phyloP scores from a whole-genome alignment of 768 basidiomycete genomes.

The Piloderma croceum region DNA sequence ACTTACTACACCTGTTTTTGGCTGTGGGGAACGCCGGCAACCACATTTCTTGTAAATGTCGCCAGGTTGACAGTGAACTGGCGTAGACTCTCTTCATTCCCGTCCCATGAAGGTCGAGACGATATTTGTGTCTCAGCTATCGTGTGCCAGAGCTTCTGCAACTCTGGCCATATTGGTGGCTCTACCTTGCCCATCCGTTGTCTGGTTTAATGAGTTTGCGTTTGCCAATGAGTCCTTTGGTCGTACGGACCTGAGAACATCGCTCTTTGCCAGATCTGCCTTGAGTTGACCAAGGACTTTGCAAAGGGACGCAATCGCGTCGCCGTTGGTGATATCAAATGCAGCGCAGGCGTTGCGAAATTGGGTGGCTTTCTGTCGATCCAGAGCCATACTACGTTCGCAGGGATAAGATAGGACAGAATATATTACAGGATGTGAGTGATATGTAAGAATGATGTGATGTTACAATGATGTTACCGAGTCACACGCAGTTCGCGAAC shows the following conservation, averaged over 20 bases:
- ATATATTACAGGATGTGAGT: no score
- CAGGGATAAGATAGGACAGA: no score
- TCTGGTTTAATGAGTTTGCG: slow-evolving; percentile 19
- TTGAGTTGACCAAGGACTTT: slow-evolving; percentile 43
- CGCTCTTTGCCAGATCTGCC: slow-evolving; percentile 44
- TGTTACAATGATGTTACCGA: neutral
- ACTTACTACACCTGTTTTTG: slow-evolving; percentile 72
- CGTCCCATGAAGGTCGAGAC: no score
- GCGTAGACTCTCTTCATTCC: no score
- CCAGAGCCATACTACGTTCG: no score
- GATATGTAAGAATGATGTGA: no score
- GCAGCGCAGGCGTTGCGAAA: slow-evolving; percentile 41
- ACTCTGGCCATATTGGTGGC: slow-evolving; percentile 48
- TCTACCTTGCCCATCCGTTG: slow-evolving; percentile 29
- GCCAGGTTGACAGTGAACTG: no score
- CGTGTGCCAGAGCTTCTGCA: slow-evolving; percentile 50
- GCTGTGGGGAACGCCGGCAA: slow-evolving; percentile 69
- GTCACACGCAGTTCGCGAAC: no score
- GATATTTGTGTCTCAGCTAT: slow-evolving; percentile 16
- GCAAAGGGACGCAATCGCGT: slow-evolving; percentile 14
- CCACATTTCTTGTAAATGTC: slow-evolving; percentile 79
- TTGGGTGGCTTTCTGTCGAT: no score
- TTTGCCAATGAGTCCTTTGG: neutral
- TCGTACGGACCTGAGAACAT: slow-evolving; percentile 26
- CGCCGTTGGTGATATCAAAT: slow-evolving; percentile 29